Evolutionary conservation across 805 yeast species (phyloP), one percentile per base, ranked within the genome.

Genomic region (Maudiozyma serrabonitensis): DNA sequence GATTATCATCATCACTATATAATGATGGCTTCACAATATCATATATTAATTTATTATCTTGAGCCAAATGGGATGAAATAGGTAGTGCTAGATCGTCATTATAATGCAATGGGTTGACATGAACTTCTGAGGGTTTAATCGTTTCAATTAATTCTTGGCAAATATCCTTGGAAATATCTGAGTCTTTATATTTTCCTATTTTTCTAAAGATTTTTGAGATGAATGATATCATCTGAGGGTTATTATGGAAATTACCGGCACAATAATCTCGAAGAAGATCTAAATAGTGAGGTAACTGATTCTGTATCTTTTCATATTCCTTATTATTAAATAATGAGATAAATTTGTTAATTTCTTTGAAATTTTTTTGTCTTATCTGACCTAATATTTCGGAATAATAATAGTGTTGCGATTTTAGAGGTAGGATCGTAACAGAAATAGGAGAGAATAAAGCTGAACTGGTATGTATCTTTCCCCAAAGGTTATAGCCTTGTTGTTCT

Each of bases 261-360:
- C 78, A 72, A 59, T 78, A 83, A 41, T 78, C 76, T 51, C 74
- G 75, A 48, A 84, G 59, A 44, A 82, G 53, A 19, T 66, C 68
- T 13, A 81, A 58, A 4, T 77, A 63, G 1, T 71, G 70, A 0
- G 69, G 61, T 51, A 66, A 71, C 8, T 51, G 25, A 0, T 41
- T 32, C 1, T 35, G 37, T 1, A 57, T 39, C 3, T 43, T 32
- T 2, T 31, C 31, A 26, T 53, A 47, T 2, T 57, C 46, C 0
- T 40, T 28, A 9, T 51, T 39, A 35, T 68, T 52, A 8, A 54
- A 58, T 11, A 57, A 58, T 1, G 52, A 35, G 3, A 64, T 56
- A 41, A 75, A 59, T 7, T 49, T 40, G 1, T 56, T 51, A 26
- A 69, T 60, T 7, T 56, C 45, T 6, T 48, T 47, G 32, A 54